These are phyloP conservation scores for Suillus subluteus DNA, from an alignment of 768 basidiomycete genomes.

Conservation along the genomic window DNA sequence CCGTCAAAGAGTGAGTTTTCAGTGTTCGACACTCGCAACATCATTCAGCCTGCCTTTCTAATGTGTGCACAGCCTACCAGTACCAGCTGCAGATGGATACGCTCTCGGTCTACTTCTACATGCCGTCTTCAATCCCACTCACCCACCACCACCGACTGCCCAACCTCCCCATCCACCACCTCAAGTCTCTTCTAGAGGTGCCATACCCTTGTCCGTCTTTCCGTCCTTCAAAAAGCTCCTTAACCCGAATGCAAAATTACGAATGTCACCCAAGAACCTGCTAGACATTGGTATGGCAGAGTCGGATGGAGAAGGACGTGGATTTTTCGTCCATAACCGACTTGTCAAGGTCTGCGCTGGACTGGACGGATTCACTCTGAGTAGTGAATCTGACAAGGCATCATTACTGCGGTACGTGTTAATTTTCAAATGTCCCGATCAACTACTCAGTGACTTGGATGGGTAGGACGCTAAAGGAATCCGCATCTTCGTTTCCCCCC, in stretches of 20 bases:
- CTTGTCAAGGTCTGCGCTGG: conserved; percentile 85
- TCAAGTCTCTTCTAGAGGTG: conserved; percentile 71
- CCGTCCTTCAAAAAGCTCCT: conserved; percentile 84
- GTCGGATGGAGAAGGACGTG: conserved; percentile 54
- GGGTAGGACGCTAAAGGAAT: conserved; percentile 77
- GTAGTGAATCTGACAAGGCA: conserved; percentile 79
- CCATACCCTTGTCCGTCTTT: conserved; percentile 77
- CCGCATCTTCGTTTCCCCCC: conserved; percentile 76
- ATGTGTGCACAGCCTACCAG: conserved; percentile 41
- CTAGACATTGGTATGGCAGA: conserved; percentile 81
- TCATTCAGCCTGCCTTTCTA: conserved; percentile 3
- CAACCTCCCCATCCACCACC: conserved; percentile 81
- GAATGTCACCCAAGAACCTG: conserved; percentile 77
- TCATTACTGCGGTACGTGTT: conserved; percentile 63
- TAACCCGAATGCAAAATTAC: conserved; percentile 83
- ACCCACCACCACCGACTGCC: conserved; percentile 68
- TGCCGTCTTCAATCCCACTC: conserved; percentile 82
- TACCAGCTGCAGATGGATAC: conserved; percentile 82
- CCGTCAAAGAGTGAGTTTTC: conserved; percentile 74
- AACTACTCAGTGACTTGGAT: not conserved
- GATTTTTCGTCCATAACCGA: conserved; percentile 84
- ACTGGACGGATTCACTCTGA: conserved; percentile 82
- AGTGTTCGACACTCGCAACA: not conserved
- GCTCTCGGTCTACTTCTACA: conserved; percentile 86
- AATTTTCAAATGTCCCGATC: not conserved